Evolutionary conservation across 768 basidiomycete genomes (phyloP), one percentile per base, ranked within the genome.

Genomic region (Termitomyces sp.): DNA sequence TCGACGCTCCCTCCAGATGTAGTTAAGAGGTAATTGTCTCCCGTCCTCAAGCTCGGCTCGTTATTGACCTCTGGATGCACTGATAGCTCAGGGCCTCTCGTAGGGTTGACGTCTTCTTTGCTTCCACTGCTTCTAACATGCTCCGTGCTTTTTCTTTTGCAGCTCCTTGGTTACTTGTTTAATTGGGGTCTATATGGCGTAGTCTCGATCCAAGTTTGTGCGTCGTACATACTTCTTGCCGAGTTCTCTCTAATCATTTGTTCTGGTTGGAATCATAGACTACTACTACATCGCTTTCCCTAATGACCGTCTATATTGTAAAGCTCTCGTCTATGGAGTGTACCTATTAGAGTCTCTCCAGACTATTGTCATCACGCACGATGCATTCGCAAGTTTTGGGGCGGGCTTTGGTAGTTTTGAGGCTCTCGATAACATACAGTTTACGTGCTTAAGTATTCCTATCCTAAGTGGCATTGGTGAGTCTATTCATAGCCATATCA

Each of bases 261-360:
- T 49, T 25, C 12, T 16, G 14, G 35, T n/a, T 41, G 5, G 5
- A 8, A 10, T 34, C 35, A 16, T 37, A 71, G 72, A 70, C 52
- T 63, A 69, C 27, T 73, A 72, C 44, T 68, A 69, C 44, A 66
- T 72, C 14, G 66, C 70, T 8, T 73, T 73, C 44, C 67, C 71
- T 0, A 64, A 66, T 0, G 72, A 73, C 43, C 52, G 56, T 14
- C 27, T 53, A 17, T 47, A 58, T 34, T 66, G 60, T 29, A 72
- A 69, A 61, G 54, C 53, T 27, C 58, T 70, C 4, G 67, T 74
- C 21, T 68, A 66, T 35, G 60, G 61, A 19, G 65, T 72, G 9
- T 72, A 63, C 46, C n/a, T 62, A 4, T 10, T 71, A 19, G 73
- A 74, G 47, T 65, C 61, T 8, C 57, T 66, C 25, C 71, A 72